Evolutionary conservation across 768 basidiomycete genomes (phyloP), one percentile per base, ranked within the genome.

Genomic region (Mycena belliarum): DNA sequence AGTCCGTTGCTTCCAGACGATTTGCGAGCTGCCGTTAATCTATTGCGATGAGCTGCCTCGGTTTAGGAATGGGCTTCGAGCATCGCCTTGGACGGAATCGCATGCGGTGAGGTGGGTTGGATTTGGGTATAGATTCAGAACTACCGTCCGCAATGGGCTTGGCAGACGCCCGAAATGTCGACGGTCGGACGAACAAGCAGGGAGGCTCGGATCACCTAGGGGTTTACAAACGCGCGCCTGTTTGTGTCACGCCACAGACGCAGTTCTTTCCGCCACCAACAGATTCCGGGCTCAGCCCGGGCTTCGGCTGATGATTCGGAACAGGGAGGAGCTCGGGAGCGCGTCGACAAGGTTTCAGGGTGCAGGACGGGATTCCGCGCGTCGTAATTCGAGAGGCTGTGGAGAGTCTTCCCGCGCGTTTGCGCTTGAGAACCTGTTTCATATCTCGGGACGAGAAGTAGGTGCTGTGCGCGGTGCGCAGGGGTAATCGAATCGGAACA

Each of bases 401-500:
- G 29, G 12, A 6, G 12, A 32, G 12, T n/a, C n/a, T n/a, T n/a
- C n/a, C n/a, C n/a, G n/a, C n/a, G n/a, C n/a, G n/a, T n/a, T n/a
- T 12, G 29, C 29, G 29, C 29, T 32, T 32, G 29, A 12, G 29
- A 32, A 32, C 29, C 16, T n/a, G 44, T 45, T 44, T 25, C 28
- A 18, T 45, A n/a, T 45, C 7, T 26, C 24, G 43, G 43, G 16
- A 28, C 18, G 25, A 26, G 26, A 45, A 45, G 44, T 28, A 29
- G 25, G 40, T 12, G 21, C 21, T 18, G 28, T 14, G 25, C 33
- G 16, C 11, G 12, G 16, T 21, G 44, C 20, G 35, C 20, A 48
- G 28, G 38, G 21, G 47, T 48, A 55, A 48, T 48, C 41, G 46
- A 46, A n/a, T n/a, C n/a, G n/a, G n/a, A n/a, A 47, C 10, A 41